These are phyloP conservation scores for Thoreauomyces humboldtii DNA, from an alignment of 192 early-diverging fungal species.

Conservation along the genomic window DNA sequence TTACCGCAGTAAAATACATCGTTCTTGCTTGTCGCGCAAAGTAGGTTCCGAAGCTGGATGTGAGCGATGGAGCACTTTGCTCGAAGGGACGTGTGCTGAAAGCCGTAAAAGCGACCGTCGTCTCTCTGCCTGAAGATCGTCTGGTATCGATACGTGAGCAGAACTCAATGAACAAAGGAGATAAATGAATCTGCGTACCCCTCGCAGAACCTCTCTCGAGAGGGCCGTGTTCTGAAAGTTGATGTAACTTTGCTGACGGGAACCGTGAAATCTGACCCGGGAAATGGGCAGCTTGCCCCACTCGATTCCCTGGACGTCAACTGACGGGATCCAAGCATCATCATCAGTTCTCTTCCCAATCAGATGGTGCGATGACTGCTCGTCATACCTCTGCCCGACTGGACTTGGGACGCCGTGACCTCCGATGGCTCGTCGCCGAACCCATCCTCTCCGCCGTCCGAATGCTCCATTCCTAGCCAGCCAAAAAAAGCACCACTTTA, in stretches of 20 bases:
- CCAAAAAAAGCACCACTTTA: no score
- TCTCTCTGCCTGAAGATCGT: constrained; percentile 23
- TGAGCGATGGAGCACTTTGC: constrained; percentile 56
- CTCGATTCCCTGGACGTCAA: constrained; percentile 57
- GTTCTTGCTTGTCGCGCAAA: constrained; percentile 60
- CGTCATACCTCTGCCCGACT: not conserved
- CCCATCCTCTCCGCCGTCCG: no score
- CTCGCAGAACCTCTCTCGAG: constrained; percentile 19
- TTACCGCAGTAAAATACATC: constrained; percentile 56
- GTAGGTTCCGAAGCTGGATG: constrained; percentile 63
- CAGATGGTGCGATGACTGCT: not conserved
- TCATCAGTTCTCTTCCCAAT: no score
- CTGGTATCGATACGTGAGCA: not conserved
- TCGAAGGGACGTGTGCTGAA: constrained; percentile 41
- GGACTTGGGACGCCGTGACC: not conserved
- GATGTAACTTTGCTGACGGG: constrained; percentile 44
- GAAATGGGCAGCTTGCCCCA: constrained; percentile 50
- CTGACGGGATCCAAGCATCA: constrained; percentile 2
- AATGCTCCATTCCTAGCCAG: no score
- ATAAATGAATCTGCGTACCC: constrained; percentile 7
- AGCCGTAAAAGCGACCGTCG: constrained; percentile 44
- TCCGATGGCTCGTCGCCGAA: no score
- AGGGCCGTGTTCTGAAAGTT: constrained; percentile 39
- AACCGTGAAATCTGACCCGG: constrained; percentile 37
- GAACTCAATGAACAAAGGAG: not conserved